A percentile compares a stretch with the other conserved stretches of the same genome.
Evolutionary conservation across 192 early-diverging fungal genomes (phyloP).

Genomic region (Spinellus fusiger): DNA sequence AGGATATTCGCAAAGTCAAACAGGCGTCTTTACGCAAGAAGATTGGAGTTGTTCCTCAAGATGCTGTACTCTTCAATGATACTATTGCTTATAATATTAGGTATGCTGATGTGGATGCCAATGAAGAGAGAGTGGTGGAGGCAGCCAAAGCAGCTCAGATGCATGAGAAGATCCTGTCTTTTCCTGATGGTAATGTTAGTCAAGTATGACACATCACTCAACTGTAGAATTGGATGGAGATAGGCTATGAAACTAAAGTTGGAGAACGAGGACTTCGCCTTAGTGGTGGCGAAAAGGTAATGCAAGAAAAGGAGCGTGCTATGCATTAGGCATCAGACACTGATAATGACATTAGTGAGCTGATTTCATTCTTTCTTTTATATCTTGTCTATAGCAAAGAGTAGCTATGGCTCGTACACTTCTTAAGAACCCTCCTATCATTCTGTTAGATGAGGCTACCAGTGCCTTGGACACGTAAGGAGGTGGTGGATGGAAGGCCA

Average conservation of each 20-base stretch:
- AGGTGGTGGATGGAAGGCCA: not conserved
- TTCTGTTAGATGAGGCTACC: slow-evolving; percentile 88
- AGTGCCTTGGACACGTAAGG: slow-evolving; percentile 74
- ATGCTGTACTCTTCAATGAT: slow-evolving; percentile 95
- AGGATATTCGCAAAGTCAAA: slow-evolving; percentile 60
- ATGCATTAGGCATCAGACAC: too few species aligned
- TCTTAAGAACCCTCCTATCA: slow-evolving; percentile 54
- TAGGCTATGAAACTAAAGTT: slow-evolving; percentile 48
- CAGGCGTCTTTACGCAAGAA: slow-evolving; percentile 68
- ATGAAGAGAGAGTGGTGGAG: slow-evolving; percentile 59
- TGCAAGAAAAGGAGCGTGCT: not conserved
- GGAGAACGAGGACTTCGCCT: slow-evolving; percentile 71
- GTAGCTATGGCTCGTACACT: slow-evolving; percentile 81
- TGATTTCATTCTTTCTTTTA: not conserved
- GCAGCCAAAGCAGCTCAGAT: slow-evolving; percentile 77
- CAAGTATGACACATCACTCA: too few species aligned
- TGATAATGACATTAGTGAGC: not conserved
- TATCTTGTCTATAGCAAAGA: slow-evolving; percentile 56
- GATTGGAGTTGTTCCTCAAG: slow-evolving; percentile 92
- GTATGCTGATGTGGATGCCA: slow-evolving; percentile 67
- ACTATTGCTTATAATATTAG: slow-evolving; percentile 91
- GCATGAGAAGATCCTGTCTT: slow-evolving; percentile 69
- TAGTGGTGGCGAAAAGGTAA: slow-evolving; percentile 82
- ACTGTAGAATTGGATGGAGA: too few species aligned
- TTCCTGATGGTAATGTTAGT: slow-evolving; percentile 69